Conservation (phyloP, 2,329 filamentous ascomycete genomes). For the Macroventuria anomochaeta region DNA sequence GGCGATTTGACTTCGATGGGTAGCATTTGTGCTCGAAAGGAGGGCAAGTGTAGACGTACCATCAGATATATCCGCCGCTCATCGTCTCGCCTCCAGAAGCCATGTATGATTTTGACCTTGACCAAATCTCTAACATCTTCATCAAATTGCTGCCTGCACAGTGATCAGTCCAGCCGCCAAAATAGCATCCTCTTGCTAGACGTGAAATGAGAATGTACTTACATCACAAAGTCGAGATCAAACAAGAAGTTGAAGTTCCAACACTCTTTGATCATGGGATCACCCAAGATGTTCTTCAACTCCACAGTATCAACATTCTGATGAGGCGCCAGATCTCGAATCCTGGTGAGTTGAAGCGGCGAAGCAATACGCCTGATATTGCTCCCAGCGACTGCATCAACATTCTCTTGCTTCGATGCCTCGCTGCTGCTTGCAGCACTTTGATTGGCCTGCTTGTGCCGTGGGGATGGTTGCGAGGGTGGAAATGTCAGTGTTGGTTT, state of each 20-base stretch:
- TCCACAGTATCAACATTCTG: slow-evolving; percentile 71
- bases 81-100: slow-evolving; percentile 73
- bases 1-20: no score
- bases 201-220: slow-evolving; percentile 16
- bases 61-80: slow-evolving; percentile 62
- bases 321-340: slow-evolving; percentile 65
- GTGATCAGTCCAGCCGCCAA: slow-evolving; percentile 5
- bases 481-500: slow-evolving; percentile 12
- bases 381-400: neutral
- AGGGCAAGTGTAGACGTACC: slow-evolving; percentile 49
- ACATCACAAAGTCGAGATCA: slow-evolving; percentile 68
- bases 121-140: slow-evolving; percentile 60
- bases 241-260: slow-evolving; percentile 76
- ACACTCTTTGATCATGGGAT: slow-evolving; percentile 74
- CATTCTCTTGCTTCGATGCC: neutral
- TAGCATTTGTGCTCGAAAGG: no score
- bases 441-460: neutral
- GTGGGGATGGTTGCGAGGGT: neutral
- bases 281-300: slow-evolving; percentile 72
- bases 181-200: no score
- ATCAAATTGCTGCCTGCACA: slow-evolving; percentile 60
- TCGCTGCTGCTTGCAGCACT: neutral
- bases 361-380: slow-evolving; percentile 56
- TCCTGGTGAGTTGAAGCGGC: slow-evolving; percentile 74
- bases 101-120: slow-evolving; percentile 66